Base-by-base conservation (phyloP, 2,329 filamentous ascomycete genomes). In the Fusarium vanettenii region DNA sequence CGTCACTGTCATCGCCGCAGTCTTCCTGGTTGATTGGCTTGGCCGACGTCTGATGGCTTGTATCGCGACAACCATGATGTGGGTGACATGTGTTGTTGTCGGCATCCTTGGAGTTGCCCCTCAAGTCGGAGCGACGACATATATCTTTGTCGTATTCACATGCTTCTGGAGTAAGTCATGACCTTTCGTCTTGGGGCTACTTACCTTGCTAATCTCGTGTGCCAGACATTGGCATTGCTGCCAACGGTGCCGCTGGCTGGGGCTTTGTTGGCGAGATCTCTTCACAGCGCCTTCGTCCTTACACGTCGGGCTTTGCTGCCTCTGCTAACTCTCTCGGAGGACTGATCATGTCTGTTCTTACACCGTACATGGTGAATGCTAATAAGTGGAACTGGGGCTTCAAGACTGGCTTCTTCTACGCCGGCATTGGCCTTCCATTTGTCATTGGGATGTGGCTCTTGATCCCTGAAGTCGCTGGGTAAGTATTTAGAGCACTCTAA, bases 341-440 rank as follows among this genome's bases (percentile, higher is more conserved):
- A 6, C 33, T 59, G 35, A 37, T 59, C 1, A 59, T 59, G 56
- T 39, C 33, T 22, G 33, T 59, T 39, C 56, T 59, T 22, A 37
- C 35, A 39, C 56, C 56, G 6, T 59, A 59, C 7, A 59, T 59
- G 56, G 56, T 59, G 33, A 59, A 59, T 37, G 22, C 31, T 5
- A 37, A 59, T 6, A 59, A 39, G 20, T 59, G 56, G 56, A 41
- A 59, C 56, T 59, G 56, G 56, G 56, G 56, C 2, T 59, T 59
- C 10, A 59, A 59, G 16, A 59, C 56, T 59, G 56, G 56, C 56
- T 59, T 37, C 33, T 59, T 59, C 25, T 59, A 59, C 35, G 56
- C 56, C 4, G 56, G 56, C 56, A 16, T 59, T 27, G 56, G 56
- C 25, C 35, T 39, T 8, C 56, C 56, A 10, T 59, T 59, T 9